A percentile compares a stretch with the other conserved stretches of the same genome.
phyloP scores from a whole-genome alignment of 1,284 basidiomycete genomes.

The Cutaneotrichosporon cavernicola region DNA sequence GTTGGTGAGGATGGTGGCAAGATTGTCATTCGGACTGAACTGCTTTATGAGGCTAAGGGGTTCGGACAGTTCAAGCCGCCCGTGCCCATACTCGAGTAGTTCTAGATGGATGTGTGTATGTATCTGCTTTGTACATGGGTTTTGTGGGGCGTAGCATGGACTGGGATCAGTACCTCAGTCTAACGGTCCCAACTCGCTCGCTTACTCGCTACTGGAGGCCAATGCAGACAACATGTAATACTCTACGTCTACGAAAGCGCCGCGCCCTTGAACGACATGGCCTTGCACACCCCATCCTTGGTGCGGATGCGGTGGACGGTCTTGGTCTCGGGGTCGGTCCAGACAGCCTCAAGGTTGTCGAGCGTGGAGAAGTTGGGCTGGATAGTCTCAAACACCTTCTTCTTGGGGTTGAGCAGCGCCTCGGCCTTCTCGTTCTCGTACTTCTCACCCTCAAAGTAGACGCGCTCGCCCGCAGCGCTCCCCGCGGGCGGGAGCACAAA shows the following conservation, averaged over 20 bases:
- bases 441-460: conserved; percentile 87
- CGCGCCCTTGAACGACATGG: conserved; percentile 80
- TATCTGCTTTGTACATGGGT: not conserved
- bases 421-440: conserved; percentile 72
- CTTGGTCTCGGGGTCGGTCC: conserved; percentile 83
- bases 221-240: conserved; percentile 8
- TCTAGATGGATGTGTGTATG: not conserved
- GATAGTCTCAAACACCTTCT: conserved; percentile 94
- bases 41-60: conserved; percentile 53
- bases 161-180: not conserved
- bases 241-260: conserved; percentile 66
- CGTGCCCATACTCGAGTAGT: conserved; percentile 4
- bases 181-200: not conserved
- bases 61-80: conserved; percentile 51
- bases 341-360: conserved; percentile 80
- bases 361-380: conserved; percentile 87
- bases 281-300: conserved; percentile 73
- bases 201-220: not conserved
- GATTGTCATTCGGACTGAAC: conserved; percentile 53
- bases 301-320: conserved; percentile 79
- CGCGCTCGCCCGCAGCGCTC: conserved; percentile 80
- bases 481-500: conserved; percentile 82
- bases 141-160: not conserved
- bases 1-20: conserved; percentile 51
- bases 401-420: conserved; percentile 88